Base-by-base conservation (phyloP, 768 basidiomycete genomes). In the Tricholoma bakamatsutake region DNA sequence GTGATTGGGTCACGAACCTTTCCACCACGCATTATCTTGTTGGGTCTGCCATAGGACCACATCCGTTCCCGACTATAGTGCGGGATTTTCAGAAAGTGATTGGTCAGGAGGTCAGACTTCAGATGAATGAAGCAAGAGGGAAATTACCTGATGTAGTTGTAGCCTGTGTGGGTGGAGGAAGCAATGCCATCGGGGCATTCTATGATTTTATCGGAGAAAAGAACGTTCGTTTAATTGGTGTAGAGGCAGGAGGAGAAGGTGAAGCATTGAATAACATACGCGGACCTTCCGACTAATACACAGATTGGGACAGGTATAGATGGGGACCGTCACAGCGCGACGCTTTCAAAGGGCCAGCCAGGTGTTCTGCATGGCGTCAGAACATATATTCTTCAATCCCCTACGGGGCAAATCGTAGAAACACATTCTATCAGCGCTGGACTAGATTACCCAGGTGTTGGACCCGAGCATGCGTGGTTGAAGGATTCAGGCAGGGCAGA, bases 171-270 rank as follows among this genome's bases (percentile, higher is more conserved):
- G 97, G 97, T 27, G 97, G 97, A 48, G 97, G 97, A 10, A 91
- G 88, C 68, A 98, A 99, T 68, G 93, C 97, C 13, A 99, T 99
- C 61, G 97, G 95, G 28, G 87, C 95, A 10, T 99, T 99, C 81
- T 92, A 91, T 70, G 91, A 98, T 63, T 99, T 98, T 72, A 95
- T 98, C 68, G 75, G 78, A 7, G 93, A 98, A 67, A 87, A 90
- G 70, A 76, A 69, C 45, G 95, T 98, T 21, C 80, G 88, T 35
- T 74, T 99, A 31, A 73, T 98, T 31, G 97, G 97, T 58, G 96
- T 99, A 9, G 97, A 99, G 68, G 97, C 97, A 40, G 97, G 94
- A 56, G 97, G 97, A 52, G 93, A 98, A 78, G 97, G 95, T 87
- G 52, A 58, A 72, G 28, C 42, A 3, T 40, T 27, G 10, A 15